Base-by-base conservation (phyloP, 2,329 filamentous ascomycete genomes). In the Tetracladium maxilliforme region DNA sequence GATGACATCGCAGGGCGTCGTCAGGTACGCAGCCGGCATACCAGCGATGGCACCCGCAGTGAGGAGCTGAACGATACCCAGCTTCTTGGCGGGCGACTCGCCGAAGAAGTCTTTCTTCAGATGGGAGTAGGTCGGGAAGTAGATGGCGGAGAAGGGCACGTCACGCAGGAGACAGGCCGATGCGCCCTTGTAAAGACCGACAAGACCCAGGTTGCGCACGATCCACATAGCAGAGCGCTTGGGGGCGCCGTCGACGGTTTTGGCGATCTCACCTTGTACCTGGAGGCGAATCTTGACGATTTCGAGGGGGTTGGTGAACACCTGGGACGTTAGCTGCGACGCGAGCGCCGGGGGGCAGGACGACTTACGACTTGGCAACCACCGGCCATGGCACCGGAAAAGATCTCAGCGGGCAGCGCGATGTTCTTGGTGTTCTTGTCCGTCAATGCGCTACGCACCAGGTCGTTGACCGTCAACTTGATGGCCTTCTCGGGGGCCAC, bases 401-500 rank as follows among this genome's bases (percentile, higher is more conserved):
- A 35, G 32, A 95, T 58, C 55, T 98, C 90, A 33, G 73, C 60
- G 16, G 60, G 56, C 40, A 70, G 54, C 44, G 61, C 64, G 43
- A 98, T 93, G n/a, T n/a, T n/a, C 30, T 70, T 59, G 24, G 79
- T 77, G 21, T 82, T 68, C 43, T 71, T 69, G 42, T 83, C 74
- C 4, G 75, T 79, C 43, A 86, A 76, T 36, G 67, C 64, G 7
- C 68, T 64, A 44, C 90, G 76, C 13, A 92, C 83, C 27, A 98
- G 56, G 47, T 98, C 90, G 53, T 98, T 98, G 43, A 98, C 86
- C 0, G 90, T 98, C 34, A 98, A 70, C 61, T 98, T 98, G 59
- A 98, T 98, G 39, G 90, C 90, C 63, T 98, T 98, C 52, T 98
- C 90, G 3, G 90, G 90, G n/a, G 90, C 90, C 22, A 98, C 90